Percentiles rank a stretch among this genome's conserved stretches.
Evolutionary conservation across 257 asterid species (phyloP).

Genomic region (Gentiana straminea): DNA sequence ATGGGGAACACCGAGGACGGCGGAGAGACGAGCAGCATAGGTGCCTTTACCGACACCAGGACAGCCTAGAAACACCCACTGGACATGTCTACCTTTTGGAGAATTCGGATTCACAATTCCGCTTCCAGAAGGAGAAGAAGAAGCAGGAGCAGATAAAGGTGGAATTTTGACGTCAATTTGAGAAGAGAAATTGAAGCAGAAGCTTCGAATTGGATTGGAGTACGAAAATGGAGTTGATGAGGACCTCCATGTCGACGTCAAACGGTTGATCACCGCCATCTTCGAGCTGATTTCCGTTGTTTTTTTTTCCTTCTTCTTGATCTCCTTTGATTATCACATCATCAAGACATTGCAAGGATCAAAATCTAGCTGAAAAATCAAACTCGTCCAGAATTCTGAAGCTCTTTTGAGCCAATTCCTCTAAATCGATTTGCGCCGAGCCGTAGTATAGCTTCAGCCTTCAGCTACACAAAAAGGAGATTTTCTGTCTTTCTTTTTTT

Average conservation of each 20-base stretch:
- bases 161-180: constrained; percentile 16
- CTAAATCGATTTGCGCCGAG: no score
- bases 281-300: no score
- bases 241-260: constrained; percentile 21
- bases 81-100: constrained; percentile 50
- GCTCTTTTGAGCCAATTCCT: no score
- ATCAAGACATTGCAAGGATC: no score
- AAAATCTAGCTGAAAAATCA: no score
- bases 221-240: constrained; percentile 2
- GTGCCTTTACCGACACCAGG: constrained; percentile 99
- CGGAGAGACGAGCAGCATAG: constrained; percentile 74
- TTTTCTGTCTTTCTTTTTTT: no score
- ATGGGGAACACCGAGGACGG: constrained; percentile 77
- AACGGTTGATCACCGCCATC: constrained; percentile 74
- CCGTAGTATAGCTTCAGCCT: no score
- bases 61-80: constrained; percentile 93
- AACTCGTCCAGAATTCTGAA: no score
- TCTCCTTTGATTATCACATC: no score
- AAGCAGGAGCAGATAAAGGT: not conserved
- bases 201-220: constrained; percentile 14
- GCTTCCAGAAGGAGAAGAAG: constrained; percentile 1
- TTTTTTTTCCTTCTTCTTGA: no score
- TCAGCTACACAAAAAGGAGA: no score
- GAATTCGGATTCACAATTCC: constrained; percentile 14
- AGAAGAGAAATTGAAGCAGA: constrained; percentile 28